Evolutionary conservation across 768 basidiomycete genomes (phyloP), one percentile per base, ranked within the genome.

Genomic region (Leccinum boreale): DNA sequence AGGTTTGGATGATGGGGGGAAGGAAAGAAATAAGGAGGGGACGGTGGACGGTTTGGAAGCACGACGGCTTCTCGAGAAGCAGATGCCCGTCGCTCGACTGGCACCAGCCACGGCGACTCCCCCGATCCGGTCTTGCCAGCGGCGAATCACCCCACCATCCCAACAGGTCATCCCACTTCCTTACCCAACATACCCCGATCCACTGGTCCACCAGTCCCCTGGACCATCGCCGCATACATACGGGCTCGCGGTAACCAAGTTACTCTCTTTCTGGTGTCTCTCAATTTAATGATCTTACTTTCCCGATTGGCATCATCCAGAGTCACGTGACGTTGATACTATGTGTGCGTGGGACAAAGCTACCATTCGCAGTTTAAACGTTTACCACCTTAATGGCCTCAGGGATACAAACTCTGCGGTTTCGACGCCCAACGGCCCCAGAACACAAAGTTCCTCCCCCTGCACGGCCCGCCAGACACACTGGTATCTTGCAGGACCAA

Each of bases 401-500:
- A 73, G 82, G 80, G 66, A 65, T 64, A 47, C 82, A 84, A 64
- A 74, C 75, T 39, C 64, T 85, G 60, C 79, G 81, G 44, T 73
- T 85, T 47, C 79, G 83, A 53, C 78, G 79, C 46, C 81, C 81
- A 23, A 73, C 72, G 8, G 44, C 56, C 23, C 10, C 58, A 54
- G 66, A 69, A 31, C 64, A 59, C 35, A 53, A 29, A 11, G 29
- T 23, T 49, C 60, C 68, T 44, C 69, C 75, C 23, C 17, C 17
- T 9, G 36, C 3, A 14, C 68, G 66, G 21, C 65, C 74, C 49
- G 45, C 67, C n/a, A 67, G 85, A 50, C 86, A 91, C 67, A 74
- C 79, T 1, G 87, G 90, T 35, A 81, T 92, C 51, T 77, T 93
- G 24, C 90, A 93, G 71, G 90, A 93, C 64, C 87, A 89, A 66